phyloP scores from a whole-genome alignment of 2,329 filamentous ascomycete genomes.

The Exophiala mesophila region DNA sequence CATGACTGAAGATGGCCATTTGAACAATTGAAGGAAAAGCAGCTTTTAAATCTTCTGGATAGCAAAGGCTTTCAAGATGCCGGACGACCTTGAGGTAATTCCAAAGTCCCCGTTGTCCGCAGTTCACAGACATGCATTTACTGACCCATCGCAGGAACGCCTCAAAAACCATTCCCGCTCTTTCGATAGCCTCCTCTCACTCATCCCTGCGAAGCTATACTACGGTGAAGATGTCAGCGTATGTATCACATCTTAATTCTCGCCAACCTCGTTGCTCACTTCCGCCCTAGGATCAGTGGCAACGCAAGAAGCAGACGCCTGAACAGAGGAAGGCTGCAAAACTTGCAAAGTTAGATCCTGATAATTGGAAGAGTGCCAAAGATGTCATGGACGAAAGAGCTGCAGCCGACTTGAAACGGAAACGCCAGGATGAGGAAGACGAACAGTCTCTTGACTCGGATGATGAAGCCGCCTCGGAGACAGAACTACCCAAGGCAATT shows the following conservation, averaged over 20 bases:
- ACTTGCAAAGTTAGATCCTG: conserved; percentile 84
- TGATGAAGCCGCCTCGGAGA: not conserved
- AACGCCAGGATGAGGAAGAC: conserved; percentile 61
- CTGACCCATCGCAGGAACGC: conserved; percentile 39
- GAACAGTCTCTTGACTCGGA: conserved; percentile 43
- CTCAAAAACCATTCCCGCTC: conserved; percentile 59
- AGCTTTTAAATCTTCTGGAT: no score
- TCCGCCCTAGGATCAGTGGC: conserved; percentile 74
- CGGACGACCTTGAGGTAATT: conserved; percentile 24
- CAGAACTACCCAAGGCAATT: conserved; percentile 12
- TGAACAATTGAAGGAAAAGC: no score
- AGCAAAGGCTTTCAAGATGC: no score
- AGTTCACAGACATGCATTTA: no score
- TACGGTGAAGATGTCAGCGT: conserved; percentile 81
- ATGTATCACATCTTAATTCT: conserved; percentile 41
- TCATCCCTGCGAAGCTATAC: conserved; percentile 87
- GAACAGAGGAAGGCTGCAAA: conserved; percentile 77
- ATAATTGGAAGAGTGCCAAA: conserved; percentile 84
- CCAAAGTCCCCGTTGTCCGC: no score
- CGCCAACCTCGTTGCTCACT: conserved; percentile 7
- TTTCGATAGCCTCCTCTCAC: conserved; percentile 78
- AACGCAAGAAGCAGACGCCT: conserved; percentile 91
- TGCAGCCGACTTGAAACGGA: conserved; percentile 68
- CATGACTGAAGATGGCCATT: no score
- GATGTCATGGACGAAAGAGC: conserved; percentile 82